Evolutionary conservation across 371 early-diverging fungal genomes (phyloP), one percentile per base, ranked within the genome.

Genomic region (Rhizopus delemar): DNA sequence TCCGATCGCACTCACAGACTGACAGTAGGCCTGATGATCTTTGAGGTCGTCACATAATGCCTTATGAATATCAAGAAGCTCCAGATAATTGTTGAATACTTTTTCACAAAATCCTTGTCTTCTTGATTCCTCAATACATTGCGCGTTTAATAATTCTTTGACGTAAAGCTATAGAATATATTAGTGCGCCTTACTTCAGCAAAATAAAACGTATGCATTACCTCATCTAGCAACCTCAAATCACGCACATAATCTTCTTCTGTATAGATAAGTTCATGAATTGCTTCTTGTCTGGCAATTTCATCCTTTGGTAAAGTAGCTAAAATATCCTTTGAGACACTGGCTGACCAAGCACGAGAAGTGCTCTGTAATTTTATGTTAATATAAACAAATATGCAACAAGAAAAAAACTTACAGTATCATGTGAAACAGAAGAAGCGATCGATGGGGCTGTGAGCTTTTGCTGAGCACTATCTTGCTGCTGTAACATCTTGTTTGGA

Each of bases 241-340:
- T 97, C 97, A 29, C 83, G 82, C 29, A 92, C 90, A 72, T 90
- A 97, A 60, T 90, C 91, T 62, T 87, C 85, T 71, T 96, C 97
- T 3, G 92, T 92, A 53, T 92, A 86, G 35, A 97, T 90, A 63
- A 96, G 66, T 68, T 97, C 98, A 72, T 90, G 94, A 58, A 97
- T 92, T 15, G 89, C 89, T 69, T 97, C 96, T 70, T 97, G 98
- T 1, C 97, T 83, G 46, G 90, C 93, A 59, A 86, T 83, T 68
- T 97, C 97, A 11, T 80, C 68, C 31, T 87, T 82, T 1, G 90
- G 83, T 2, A 91, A 77, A 1, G 82, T 83, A 12, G 86, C 85
- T 7, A 89, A 67, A 5, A 97, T 70, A 11, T 87, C 88, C 56
- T 83, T 80, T 3, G 93, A 85, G 0, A 88, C 90, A 5, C 80